These are phyloP conservation scores for Cutaneotrichosporon sp. DNA, from an alignment of 1,284 basidiomycete genomes.

Conservation along the genomic window DNA sequence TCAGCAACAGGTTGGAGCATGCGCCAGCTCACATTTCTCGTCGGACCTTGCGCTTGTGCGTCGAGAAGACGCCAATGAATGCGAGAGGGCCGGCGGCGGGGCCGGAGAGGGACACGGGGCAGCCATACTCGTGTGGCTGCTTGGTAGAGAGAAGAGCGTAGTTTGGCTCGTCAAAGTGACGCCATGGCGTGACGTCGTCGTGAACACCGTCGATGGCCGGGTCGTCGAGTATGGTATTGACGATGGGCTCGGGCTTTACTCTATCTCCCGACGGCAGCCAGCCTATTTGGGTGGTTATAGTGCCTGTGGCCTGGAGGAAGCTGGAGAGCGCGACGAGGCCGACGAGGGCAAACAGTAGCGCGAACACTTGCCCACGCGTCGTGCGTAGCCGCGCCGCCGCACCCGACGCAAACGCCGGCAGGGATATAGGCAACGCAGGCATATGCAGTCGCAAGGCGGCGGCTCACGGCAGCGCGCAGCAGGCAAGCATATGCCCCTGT, in stretches of 20 bases:
- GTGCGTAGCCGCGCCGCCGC: not conserved
- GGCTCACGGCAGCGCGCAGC: too few species aligned
- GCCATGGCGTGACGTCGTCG: constrained; percentile 23
- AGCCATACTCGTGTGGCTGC: constrained; percentile 46
- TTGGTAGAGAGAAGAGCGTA: constrained; percentile 38
- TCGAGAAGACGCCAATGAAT: constrained; percentile 47
- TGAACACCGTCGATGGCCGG: constrained; percentile 23
- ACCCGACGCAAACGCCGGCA: not conserved
- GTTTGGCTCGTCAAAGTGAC: constrained; percentile 48
- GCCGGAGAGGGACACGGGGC: constrained; percentile 40
- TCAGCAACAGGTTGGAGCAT: constrained; percentile 1
- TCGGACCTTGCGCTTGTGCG: constrained; percentile 30
- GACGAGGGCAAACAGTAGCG: constrained; percentile 5
- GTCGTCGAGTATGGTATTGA: constrained; percentile 3
- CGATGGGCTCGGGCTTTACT: too few species aligned
- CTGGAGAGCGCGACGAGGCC: not conserved
- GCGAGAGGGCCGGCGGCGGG: constrained; percentile 37
- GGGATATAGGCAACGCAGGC: too few species aligned
- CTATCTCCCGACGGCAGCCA: too few species aligned
- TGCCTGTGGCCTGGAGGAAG: not conserved
- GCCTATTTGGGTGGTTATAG: too few species aligned
- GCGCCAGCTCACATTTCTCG: constrained; percentile 38
- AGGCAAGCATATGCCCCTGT: too few species aligned
- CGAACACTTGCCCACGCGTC: not conserved
- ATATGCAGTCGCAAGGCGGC: too few species aligned